Percentiles rank a stretch among this genome's conserved stretches.
phyloP scores from a whole-genome alignment of 192 early-diverging fungal species.

The Pilaira anomala region DNA sequence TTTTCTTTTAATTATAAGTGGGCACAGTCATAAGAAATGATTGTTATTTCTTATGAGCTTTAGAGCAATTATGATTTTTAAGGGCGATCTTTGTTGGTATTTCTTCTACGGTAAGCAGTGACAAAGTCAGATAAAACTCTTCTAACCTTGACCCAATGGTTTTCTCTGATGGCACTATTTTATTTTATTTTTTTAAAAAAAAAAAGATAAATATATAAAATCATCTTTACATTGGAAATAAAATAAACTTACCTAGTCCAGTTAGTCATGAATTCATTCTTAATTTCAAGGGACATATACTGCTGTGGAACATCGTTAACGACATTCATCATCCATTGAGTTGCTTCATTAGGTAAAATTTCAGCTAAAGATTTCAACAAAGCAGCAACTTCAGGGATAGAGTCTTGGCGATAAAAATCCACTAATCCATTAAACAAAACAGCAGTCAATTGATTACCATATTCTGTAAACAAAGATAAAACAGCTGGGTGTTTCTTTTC shows the following conservation, averaged over 20 bases:
- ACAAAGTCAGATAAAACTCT: slow-evolving; percentile 58
- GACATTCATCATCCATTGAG: slow-evolving; percentile 46
- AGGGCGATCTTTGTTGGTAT: slow-evolving; percentile 24
- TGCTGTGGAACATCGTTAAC: slow-evolving; percentile 44
- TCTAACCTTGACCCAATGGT: slow-evolving; percentile 50
- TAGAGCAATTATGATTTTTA: slow-evolving; percentile 7
- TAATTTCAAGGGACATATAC: slow-evolving; percentile 42
- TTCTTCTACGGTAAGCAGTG: slow-evolving; percentile 51
- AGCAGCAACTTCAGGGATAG: slow-evolving; percentile 53
- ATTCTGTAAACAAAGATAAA: slow-evolving; percentile 31
- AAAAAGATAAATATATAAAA: slow-evolving; percentile 7
- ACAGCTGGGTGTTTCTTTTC: slow-evolving; percentile 21
- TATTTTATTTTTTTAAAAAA: no score
- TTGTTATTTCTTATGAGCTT: no score
- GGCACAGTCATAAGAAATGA: no score
- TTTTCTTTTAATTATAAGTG: no score
- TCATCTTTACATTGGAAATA: neutral
- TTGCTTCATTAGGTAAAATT: slow-evolving; percentile 44
- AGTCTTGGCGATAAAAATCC: slow-evolving; percentile 50
- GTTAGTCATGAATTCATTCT: slow-evolving; percentile 49
- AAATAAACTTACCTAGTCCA: slow-evolving; percentile 51
- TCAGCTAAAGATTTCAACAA: slow-evolving; percentile 45
- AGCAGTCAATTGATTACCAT: slow-evolving; percentile 41
- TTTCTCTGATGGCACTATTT: slow-evolving; percentile 48
- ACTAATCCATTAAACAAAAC: slow-evolving; percentile 55